Conservation (phyloP, 306 rosid genomes). For the Vicia villosa region DNA sequence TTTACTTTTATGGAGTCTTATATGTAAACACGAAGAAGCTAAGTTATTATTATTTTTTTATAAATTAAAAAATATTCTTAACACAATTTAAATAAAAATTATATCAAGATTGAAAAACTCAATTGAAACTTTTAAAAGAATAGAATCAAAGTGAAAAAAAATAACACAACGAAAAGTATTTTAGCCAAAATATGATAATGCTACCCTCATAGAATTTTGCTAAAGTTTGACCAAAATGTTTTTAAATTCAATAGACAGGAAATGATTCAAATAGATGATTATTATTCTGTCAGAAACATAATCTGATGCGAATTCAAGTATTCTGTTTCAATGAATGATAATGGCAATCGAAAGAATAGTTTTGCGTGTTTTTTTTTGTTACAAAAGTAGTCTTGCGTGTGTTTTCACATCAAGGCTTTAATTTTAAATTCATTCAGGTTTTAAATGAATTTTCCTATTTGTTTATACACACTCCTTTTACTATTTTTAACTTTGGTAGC, state of each 20-base stretch:
- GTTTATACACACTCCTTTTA: background rate
- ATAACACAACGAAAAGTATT: background rate
- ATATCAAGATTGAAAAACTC: background rate
- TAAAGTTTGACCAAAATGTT: background rate
- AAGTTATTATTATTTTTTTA: too few species aligned
- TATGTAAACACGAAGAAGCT: too few species aligned
- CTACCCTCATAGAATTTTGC: background rate
- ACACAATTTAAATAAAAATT: background rate
- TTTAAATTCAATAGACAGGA: background rate
- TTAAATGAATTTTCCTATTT: background rate
- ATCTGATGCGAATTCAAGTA: background rate
- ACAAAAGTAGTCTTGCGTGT: background rate
- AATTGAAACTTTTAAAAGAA: background rate
- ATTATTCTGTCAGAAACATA: background rate
- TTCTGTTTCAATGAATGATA: background rate
- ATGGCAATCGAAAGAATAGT: background rate
- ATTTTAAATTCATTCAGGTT: background rate
- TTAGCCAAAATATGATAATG: background rate
- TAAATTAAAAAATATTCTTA: too few species aligned
- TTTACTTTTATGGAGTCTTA: too few species aligned
- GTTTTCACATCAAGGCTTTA: background rate
- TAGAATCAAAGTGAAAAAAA: background rate
- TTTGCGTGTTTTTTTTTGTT: too few species aligned
- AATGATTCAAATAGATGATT: background rate
- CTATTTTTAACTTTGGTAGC: too few species aligned